A percentile compares a stretch with the other conserved stretches of the same genome.
Evolutionary conservation across 768 basidiomycete species (phyloP).

Genomic region (Suillus plorans): DNA sequence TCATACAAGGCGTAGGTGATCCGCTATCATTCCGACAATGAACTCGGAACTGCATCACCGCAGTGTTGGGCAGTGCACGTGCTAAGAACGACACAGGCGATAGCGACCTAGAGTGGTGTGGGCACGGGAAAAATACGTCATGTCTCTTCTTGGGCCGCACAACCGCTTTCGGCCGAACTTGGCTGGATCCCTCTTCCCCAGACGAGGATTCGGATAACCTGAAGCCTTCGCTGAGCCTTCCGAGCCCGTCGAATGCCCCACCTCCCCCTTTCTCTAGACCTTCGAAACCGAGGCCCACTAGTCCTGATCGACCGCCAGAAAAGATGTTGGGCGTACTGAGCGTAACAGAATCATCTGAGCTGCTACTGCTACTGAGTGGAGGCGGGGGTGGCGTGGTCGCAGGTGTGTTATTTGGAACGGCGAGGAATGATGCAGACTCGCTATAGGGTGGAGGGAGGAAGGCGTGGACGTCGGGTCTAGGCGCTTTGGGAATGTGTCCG

Average conservation of each 20-base stretch:
- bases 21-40: slow-evolving; percentile 14
- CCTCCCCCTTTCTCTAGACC: slow-evolving; percentile 27
- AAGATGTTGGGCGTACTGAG: background rate
- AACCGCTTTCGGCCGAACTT: slow-evolving; percentile 13
- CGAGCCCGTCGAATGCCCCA: slow-evolving; percentile 27
- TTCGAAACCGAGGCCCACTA: slow-evolving; percentile 26
- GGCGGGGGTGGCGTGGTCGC: slow-evolving; percentile 1
- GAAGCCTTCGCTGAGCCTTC: slow-evolving; percentile 28
- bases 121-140: slow-evolving; percentile 31
- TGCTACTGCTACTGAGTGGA: background rate
- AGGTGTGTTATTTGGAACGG: slow-evolving; percentile 30
- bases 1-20: slow-evolving; percentile 23
- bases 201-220: slow-evolving; percentile 4
- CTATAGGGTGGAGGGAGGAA: slow-evolving; percentile 27
- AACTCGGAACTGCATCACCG: slow-evolving; percentile 12
- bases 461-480: slow-evolving; percentile 24
- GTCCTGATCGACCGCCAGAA: background rate
- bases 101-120: background rate
- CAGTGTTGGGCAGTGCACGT: slow-evolving; percentile 5
- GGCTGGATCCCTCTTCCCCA: background rate
- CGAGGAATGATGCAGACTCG: slow-evolving; percentile 12
- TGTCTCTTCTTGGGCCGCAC: slow-evolving; percentile 21
- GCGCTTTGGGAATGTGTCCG: slow-evolving; percentile 24
- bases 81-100: slow-evolving; percentile 13
- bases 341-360: background rate